These are phyloP conservation scores for Linnemannia schmuckeri DNA, from an alignment of 192 early-diverging fungal species.

Conservation along the genomic window DNA sequence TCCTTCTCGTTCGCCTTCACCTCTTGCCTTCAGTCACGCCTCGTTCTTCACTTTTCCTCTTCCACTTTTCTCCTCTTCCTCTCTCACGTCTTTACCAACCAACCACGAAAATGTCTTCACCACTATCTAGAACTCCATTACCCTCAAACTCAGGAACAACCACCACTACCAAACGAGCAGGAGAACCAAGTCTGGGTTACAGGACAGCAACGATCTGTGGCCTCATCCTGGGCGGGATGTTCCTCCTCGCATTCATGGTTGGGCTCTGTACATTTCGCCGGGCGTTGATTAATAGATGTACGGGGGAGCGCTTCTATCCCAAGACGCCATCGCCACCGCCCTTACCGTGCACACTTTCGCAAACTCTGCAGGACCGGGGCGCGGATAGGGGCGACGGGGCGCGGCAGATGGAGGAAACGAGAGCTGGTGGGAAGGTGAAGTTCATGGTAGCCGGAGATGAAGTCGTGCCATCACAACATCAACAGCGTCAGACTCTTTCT, in stretches of 20 bases:
- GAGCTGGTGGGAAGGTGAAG: neutral
- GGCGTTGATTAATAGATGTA: neutral
- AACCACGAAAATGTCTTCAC: neutral
- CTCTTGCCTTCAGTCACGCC: no score
- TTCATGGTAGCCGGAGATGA: neutral
- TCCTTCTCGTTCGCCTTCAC: no score
- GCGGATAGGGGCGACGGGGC: neutral
- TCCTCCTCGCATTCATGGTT: neutral
- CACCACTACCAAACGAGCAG: neutral
- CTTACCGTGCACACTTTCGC: neutral
- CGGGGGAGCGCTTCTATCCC: neutral
- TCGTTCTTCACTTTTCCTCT: no score
- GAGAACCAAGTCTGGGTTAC: neutral
- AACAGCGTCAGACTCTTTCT: neutral
- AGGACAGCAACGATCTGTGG: neutral
- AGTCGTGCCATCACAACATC: neutral
- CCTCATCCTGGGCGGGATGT: neutral
- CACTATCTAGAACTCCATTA: neutral
- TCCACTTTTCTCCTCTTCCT: no score
- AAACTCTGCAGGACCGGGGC: neutral
- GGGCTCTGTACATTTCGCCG: neutral
- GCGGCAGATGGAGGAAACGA: neutral
- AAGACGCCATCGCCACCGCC: neutral
- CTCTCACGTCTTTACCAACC: no score
- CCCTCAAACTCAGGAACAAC: neutral